A percentile compares a stretch with the other conserved stretches of the same genome.
Evolutionary conservation across 106 monocot species (phyloP).

Genomic region (Acorus calamus): DNA sequence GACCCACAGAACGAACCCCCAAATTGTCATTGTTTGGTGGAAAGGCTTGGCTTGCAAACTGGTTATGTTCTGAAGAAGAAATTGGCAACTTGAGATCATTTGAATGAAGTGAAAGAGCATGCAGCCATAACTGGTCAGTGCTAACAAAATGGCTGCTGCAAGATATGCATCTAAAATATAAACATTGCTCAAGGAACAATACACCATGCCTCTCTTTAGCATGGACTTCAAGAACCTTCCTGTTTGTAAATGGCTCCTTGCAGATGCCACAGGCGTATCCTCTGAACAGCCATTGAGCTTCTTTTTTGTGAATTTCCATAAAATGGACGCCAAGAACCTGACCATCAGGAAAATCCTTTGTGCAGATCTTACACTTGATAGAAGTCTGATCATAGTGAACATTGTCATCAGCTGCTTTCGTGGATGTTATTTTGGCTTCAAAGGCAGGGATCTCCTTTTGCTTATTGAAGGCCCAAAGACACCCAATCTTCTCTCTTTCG

Average conservation of each 20-base stretch:
- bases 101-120: slow-evolving; percentile 64
- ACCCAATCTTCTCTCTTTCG: slow-evolving; percentile 68
- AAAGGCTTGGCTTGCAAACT: slow-evolving; percentile 10
- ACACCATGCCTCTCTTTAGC: slow-evolving; percentile 71
- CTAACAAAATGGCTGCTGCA: slow-evolving; percentile 59
- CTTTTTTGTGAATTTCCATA: slow-evolving; percentile 77
- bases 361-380: slow-evolving; percentile 72
- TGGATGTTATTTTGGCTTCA: slow-evolving; percentile 13
- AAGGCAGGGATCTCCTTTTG: slow-evolving; percentile 8
- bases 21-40: slow-evolving; percentile 9
- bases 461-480: slow-evolving; percentile 48
- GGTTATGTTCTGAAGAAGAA: slow-evolving; percentile 4
- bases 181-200: slow-evolving; percentile 60
- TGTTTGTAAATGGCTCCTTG: slow-evolving; percentile 68
- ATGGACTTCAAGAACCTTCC: slow-evolving; percentile 71
- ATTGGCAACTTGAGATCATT: slow-evolving; percentile 40
- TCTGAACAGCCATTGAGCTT: slow-evolving; percentile 73
- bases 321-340: slow-evolving; percentile 58
- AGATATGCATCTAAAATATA: slow-evolving; percentile 62
- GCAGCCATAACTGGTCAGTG: slow-evolving; percentile 65
- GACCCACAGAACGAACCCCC: slow-evolving; percentile 3
- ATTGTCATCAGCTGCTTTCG: slow-evolving; percentile 9
- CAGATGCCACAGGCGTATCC: slow-evolving; percentile 85
- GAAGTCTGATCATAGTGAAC: slow-evolving; percentile 3
- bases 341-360: slow-evolving; percentile 45